These are phyloP conservation scores for Suillus lakei DNA, from an alignment of 768 basidiomycete genomes.

Conservation along the genomic window DNA sequence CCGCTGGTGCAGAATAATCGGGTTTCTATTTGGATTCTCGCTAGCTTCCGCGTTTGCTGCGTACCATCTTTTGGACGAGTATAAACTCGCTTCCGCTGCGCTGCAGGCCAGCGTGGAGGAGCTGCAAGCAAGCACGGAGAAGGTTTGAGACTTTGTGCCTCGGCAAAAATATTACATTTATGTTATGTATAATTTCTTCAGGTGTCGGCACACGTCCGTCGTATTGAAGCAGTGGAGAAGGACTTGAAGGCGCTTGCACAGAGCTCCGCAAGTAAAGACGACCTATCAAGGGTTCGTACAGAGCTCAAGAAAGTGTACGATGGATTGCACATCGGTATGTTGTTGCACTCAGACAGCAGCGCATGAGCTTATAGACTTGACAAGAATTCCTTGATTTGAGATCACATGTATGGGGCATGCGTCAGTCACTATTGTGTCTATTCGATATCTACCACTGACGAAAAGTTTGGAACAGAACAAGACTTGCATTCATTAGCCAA, in stretches of 20 bases:
- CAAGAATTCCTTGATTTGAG: slow-evolving; percentile 82
- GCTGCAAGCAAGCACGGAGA: slow-evolving; percentile 80
- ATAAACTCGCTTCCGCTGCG: slow-evolving; percentile 85
- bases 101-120: slow-evolving; percentile 89
- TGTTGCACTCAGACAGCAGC: not conserved
- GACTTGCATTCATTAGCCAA: slow-evolving; percentile 77
- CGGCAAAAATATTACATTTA: not conserved
- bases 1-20: slow-evolving; percentile 61
- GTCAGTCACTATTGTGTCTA: slow-evolving; percentile 50
- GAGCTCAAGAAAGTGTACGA: slow-evolving; percentile 91
- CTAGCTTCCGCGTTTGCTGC: slow-evolving; percentile 85
- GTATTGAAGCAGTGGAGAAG: slow-evolving; percentile 89
- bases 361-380: not conserved
- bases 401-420: slow-evolving; percentile 86
- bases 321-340: slow-evolving; percentile 77
- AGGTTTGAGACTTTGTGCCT: slow-evolving; percentile 34
- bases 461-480: slow-evolving; percentile 58
- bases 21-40: slow-evolving; percentile 90
- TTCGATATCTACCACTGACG: not conserved
- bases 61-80: slow-evolving; percentile 89
- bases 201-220: slow-evolving; percentile 82
- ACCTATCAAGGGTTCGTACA: slow-evolving; percentile 71
- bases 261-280: slow-evolving; percentile 75
- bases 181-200: slow-evolving; percentile 29
- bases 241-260: slow-evolving; percentile 78